Percentiles rank a stretch among this genome's conserved stretches.
phyloP scores from a whole-genome alignment of 1,284 basidiomycete species.

The Clitocybe nebularis region DNA sequence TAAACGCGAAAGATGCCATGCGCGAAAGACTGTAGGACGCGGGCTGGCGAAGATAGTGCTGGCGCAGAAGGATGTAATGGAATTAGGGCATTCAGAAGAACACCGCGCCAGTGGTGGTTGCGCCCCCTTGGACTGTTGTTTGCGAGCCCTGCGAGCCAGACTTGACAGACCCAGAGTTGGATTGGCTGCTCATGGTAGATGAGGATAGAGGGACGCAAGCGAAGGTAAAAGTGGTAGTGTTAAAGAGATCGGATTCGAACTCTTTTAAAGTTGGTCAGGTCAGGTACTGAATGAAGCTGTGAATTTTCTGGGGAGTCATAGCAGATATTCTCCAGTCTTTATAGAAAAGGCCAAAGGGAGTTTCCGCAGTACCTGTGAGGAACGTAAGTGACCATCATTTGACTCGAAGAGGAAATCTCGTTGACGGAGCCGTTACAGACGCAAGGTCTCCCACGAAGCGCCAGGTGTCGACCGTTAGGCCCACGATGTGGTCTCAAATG shows the following conservation, averaged over 20 bases:
- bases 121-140: conserved; percentile 40
- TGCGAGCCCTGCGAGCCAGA: conserved; percentile 31
- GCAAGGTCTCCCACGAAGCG: conserved; percentile 27
- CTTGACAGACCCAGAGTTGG: conserved; percentile 35
- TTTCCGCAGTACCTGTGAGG: conserved; percentile 26
- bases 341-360: conserved; percentile 17
- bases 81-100: conserved; percentile 39
- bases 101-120: conserved; percentile 39
- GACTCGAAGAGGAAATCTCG: conserved; percentile 33
- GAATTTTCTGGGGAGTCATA: conserved; percentile 27
- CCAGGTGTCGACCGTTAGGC: conserved; percentile 25
- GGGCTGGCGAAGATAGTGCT: conserved; percentile 3
- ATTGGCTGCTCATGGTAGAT: conserved; percentile 38
- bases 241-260: neutral
- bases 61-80: conserved; percentile 1
- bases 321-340: conserved; percentile 14
- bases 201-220: conserved; percentile 12
- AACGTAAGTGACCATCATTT: conserved; percentile 28
- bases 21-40: conserved; percentile 2
- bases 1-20: neutral
- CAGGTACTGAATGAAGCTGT: conserved; percentile 8
- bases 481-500: conserved; percentile 20
- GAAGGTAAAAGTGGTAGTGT: conserved; percentile 16
- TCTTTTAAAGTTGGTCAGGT: neutral
- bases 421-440: conserved; percentile 30